A percentile compares a stretch with the other conserved stretches of the same genome.
phyloP scores from a whole-genome alignment of 2,329 filamentous ascomycete genomes.

The Aspergillus tanneri region DNA sequence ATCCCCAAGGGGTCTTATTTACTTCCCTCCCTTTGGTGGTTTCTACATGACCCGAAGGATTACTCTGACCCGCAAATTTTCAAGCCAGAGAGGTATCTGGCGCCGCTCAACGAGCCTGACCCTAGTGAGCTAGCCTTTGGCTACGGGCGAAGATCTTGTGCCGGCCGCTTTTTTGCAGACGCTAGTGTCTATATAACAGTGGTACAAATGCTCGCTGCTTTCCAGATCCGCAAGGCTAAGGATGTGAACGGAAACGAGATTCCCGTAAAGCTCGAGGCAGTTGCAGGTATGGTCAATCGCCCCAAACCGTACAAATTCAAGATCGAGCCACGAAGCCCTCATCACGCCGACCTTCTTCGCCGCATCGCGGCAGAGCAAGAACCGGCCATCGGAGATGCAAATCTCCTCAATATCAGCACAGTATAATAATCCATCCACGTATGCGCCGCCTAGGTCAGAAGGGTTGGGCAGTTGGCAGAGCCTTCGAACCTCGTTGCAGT shows the following conservation, averaged over 20 bases:
- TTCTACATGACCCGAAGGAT: conserved; percentile 19
- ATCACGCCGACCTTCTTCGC: no score
- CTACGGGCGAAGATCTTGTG: conserved; percentile 27
- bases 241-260: conserved; percentile 25
- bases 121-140: conserved; percentile 11
- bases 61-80: conserved; percentile 10
- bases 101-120: conserved; percentile 5
- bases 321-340: conserved; percentile 36
- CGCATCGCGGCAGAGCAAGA: no score
- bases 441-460: no score
- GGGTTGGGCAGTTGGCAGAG: no score
- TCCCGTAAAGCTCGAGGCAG: conserved; percentile 32
- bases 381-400: no score
- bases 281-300: conserved; percentile 33
- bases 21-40: conserved; percentile 10
- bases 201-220: conserved; percentile 48
- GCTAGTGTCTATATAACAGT: conserved; percentile 42
- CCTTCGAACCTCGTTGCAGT: no score
- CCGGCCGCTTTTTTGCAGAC: conserved; percentile 42
- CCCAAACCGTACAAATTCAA: conserved; percentile 36
- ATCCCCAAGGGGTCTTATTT: conserved; percentile 6
- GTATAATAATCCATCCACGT: no score
- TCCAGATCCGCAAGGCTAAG: conserved; percentile 43
- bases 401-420: no score
- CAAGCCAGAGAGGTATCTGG: conserved; percentile 10